A percentile compares a stretch with the other conserved stretches of the same genome.
phyloP scores from a whole-genome alignment of 495 filamentous ascomycete species.

The Achaetomiella virescens region DNA sequence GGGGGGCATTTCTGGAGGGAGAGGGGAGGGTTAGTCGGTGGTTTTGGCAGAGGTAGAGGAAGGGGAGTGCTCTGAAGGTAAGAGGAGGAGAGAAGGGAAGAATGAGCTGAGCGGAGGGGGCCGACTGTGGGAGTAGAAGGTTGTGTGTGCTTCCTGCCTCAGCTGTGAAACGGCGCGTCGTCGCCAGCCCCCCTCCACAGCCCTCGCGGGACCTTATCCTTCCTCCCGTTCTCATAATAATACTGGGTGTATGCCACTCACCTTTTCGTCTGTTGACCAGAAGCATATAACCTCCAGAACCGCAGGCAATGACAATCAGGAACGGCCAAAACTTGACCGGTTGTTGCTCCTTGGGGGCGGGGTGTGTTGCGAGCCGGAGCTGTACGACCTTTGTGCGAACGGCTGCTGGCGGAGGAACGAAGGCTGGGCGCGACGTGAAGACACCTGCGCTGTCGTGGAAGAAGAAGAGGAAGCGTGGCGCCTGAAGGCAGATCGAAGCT shows the following conservation, averaged over 20 bases:
- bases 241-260: constrained; percentile 7
- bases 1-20: constrained; percentile 13
- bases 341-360: constrained; percentile 25
- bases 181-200: neutral
- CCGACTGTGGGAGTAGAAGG: neutral
- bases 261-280: constrained; percentile 34
- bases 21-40: neutral
- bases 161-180: neutral
- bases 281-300: constrained; percentile 42
- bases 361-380: constrained; percentile 16
- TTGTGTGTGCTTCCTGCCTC: neutral
- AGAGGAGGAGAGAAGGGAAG: neutral
- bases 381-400: constrained; percentile 24
- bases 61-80: too few relatives aligned
- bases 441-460: neutral
- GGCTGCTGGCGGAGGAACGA: constrained; percentile 7
- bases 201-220: neutral
- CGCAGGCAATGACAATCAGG: constrained; percentile 39
- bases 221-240: neutral
- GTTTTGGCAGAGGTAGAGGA: neutral
- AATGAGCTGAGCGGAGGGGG: neutral
- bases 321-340: constrained; percentile 48
- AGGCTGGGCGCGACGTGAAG: constrained; percentile 2
- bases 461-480: constrained; percentile 9
- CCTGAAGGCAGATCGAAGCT: neutral